phyloP scores from a whole-genome alignment of 495 filamentous ascomycete species.

The Paragyromitra xinjiangensis region DNA sequence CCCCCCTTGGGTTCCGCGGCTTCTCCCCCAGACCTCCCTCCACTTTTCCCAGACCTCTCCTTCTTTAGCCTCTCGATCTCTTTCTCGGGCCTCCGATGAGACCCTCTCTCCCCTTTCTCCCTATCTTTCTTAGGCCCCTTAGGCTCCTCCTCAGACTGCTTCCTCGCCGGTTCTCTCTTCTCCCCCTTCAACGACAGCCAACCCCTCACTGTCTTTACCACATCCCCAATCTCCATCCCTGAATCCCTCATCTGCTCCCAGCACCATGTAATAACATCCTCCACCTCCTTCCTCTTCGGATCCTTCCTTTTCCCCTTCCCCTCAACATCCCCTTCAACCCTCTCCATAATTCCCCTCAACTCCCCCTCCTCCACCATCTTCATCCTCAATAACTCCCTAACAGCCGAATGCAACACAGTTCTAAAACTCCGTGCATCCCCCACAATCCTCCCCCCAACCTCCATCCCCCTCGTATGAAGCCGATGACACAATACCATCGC shows the following conservation, averaged over 20 bases:
- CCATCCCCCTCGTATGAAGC: conserved; percentile 25
- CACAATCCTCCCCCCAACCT: conserved; percentile 10
- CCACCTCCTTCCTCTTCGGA: conserved; percentile 3
- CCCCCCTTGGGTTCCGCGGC: too few relatives aligned
- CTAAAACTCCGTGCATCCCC: conserved; percentile 39
- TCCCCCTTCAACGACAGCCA: background rate
- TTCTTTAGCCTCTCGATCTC: background rate
- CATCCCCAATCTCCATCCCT: conserved; percentile 35
- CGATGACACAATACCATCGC: conserved; percentile 45
- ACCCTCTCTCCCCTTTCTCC: background rate
- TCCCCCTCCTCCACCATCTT: background rate
- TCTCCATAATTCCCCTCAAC: conserved; percentile 9
- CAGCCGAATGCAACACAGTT: conserved; percentile 43
- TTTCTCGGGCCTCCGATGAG: background rate
- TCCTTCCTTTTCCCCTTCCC: background rate
- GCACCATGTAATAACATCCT: conserved; percentile 42
- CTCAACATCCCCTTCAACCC: background rate
- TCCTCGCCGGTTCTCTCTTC: background rate
- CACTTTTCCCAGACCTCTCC: background rate
- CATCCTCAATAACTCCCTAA: conserved; percentile 32
- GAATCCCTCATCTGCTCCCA: conserved; percentile 36
- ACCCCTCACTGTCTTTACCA: conserved; percentile 30
- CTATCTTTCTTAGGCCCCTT: background rate
- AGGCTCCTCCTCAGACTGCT: background rate
- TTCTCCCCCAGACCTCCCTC: too few relatives aligned